Percentiles rank a stretch among this genome's conserved stretches.
These are phyloP conservation scores for Amanita pallidorosea DNA, from an alignment of 768 basidiomycete genomes.

Conservation along the genomic window DNA sequence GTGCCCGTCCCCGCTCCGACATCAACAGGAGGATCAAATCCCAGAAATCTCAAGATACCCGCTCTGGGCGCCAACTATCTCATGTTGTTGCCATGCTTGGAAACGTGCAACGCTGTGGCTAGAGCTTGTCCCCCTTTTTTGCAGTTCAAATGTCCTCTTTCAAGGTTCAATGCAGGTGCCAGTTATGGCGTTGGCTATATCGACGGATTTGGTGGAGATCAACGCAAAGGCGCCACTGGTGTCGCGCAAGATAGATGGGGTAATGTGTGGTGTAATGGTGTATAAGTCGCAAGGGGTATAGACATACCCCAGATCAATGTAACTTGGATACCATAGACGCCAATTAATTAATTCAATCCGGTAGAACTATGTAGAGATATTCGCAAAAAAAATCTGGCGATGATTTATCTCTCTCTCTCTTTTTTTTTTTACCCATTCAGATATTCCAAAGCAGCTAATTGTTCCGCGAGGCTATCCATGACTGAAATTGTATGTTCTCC, in stretches of 20 bases:
- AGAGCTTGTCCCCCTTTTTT: conserved; percentile 72
- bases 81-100: conserved; percentile 70
- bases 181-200: conserved; percentile 75
- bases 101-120: conserved; percentile 62
- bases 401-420: too few species aligned
- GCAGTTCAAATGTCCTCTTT: conserved; percentile 56
- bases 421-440: not conserved
- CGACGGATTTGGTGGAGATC: conserved; percentile 39
- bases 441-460: conserved; percentile 59
- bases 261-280: conserved; percentile 64
- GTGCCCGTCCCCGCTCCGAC: conserved; percentile 24
- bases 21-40: not conserved
- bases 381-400: too few species aligned
- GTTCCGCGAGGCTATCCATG: conserved; percentile 79
- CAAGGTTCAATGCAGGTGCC: conserved; percentile 45
- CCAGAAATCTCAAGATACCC: conserved; percentile 39
- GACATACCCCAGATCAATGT: too few species aligned
- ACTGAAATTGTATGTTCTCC: conserved; percentile 34
- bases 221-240: conserved; percentile 42
- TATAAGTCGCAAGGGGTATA: conserved; percentile 6
- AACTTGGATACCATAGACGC: not conserved
- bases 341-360: not conserved
- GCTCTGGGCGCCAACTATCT: conserved; percentile 33
- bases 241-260: conserved; percentile 56
- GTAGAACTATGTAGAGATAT: too few species aligned